Evolutionary conservation across 1,284 basidiomycete genomes (phyloP).

Genomic region (Peniophora sp.): DNA sequence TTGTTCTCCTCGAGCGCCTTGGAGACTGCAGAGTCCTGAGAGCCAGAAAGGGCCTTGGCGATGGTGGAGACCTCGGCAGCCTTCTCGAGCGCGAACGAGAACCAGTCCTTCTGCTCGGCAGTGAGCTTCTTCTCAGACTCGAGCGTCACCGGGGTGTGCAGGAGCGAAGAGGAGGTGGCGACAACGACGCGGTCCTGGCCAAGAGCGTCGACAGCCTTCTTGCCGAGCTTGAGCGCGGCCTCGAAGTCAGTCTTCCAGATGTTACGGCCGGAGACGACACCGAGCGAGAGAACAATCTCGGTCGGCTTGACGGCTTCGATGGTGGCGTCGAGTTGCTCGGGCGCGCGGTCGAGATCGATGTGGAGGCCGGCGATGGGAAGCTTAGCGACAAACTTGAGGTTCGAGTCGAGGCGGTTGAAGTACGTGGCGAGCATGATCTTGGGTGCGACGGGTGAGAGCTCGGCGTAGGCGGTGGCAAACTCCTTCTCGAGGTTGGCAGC

Average conservation of each 20-base stretch:
- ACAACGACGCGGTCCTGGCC: slow-evolving; percentile 87
- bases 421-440: slow-evolving; percentile 94
- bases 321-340: slow-evolving; percentile 83
- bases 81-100: slow-evolving; percentile 98
- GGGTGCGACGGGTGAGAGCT: slow-evolving; percentile 78
- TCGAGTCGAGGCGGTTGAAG: slow-evolving; percentile 94
- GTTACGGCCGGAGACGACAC: slow-evolving; percentile 97
- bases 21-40: slow-evolving; percentile 66
- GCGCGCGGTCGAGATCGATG: slow-evolving; percentile 94
- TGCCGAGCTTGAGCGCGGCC: slow-evolving; percentile 75
- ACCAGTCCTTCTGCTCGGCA: slow-evolving; percentile 92
- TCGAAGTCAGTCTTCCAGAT: slow-evolving; percentile 99
- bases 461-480: slow-evolving; percentile 78
- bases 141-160: slow-evolving; percentile 97
- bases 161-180: slow-evolving; percentile 95
- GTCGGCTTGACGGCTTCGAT: slow-evolving; percentile 81
- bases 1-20: slow-evolving; percentile 84
- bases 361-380: slow-evolving; percentile 94
- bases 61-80: slow-evolving; percentile 86
- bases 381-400: slow-evolving; percentile 85
- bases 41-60: slow-evolving; percentile 76
- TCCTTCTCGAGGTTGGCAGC: slow-evolving; percentile 77
- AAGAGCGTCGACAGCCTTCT: slow-evolving; percentile 80
- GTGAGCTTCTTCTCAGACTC: slow-evolving; percentile 91
- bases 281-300: slow-evolving; percentile 82